Conservation (phyloP, 345 rosid genomes). For the Draba incana region DNA sequence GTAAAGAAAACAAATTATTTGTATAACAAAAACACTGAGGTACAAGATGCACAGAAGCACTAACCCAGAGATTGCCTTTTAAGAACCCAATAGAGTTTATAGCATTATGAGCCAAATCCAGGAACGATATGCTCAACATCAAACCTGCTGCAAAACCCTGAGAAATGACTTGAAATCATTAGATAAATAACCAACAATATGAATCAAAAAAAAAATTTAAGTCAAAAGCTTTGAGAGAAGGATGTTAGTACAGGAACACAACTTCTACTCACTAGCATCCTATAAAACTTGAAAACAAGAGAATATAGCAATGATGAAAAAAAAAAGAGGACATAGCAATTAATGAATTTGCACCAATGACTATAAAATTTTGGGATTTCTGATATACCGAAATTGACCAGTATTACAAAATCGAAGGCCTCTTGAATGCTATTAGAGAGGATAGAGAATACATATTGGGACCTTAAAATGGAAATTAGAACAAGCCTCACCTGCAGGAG, state of each 20-base stretch:
- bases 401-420: background rate
- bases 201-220: background rate
- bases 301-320: background rate
- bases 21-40: constrained; percentile 24
- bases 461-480: constrained; percentile 15
- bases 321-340: too few species aligned
- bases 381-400: background rate
- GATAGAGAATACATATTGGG: constrained; percentile 10
- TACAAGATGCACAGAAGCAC: constrained; percentile 39
- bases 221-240: constrained; percentile 1
- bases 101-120: constrained; percentile 97
- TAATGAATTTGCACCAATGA: background rate
- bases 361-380: background rate
- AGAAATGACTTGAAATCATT: constrained; percentile 32
- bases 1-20: constrained; percentile 4
- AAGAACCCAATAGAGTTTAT: constrained; percentile 94
- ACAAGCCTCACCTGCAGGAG: constrained; percentile 72
- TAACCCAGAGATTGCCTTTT: constrained; percentile 95
- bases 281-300: constrained; percentile 15
- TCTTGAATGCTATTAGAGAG: constrained; percentile 6
- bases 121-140: constrained; percentile 96
- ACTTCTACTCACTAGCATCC: constrained; percentile 3
- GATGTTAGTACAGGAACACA: background rate
- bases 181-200: constrained; percentile 27
- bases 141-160: constrained; percentile 99